Percentiles rank a stretch among this genome's conserved stretches.
Conservation (phyloP, 2,329 filamentous ascomycete species). For the Fusarium nisikadoi region DNA sequence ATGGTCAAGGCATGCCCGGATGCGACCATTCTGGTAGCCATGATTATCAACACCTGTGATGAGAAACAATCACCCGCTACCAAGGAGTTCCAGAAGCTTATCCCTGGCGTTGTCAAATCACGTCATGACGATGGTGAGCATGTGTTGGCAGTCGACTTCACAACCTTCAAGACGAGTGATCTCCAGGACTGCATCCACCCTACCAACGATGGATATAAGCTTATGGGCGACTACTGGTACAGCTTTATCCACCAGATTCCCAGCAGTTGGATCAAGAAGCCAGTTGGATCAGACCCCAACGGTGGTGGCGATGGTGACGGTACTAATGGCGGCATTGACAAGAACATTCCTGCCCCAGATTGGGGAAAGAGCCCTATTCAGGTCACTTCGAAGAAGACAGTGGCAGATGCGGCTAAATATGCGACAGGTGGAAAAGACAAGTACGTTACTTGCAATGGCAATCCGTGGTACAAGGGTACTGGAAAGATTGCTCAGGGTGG, state of each 20-base stretch:
- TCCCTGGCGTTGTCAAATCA: neutral
- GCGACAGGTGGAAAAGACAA: neutral
- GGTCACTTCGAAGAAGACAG: neutral
- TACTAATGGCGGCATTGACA: slow-evolving; percentile 5
- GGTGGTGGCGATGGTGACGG: neutral
- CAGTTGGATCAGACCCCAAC: slow-evolving; percentile 17
- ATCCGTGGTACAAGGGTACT: neutral
- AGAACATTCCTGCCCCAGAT: neutral
- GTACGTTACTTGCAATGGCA: neutral
- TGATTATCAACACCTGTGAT: slow-evolving; percentile 19
- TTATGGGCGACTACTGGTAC: slow-evolving; percentile 40
- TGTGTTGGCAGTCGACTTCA: slow-evolving; percentile 29
- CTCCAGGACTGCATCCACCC: slow-evolving; percentile 41
- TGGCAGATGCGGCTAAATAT: neutral
- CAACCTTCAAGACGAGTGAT: neutral
- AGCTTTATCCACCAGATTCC: slow-evolving; percentile 40
- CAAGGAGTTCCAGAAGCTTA: slow-evolving; percentile 1
- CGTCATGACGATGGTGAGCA: slow-evolving; percentile 7
- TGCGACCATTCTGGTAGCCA: slow-evolving; percentile 18
- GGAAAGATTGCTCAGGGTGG: slow-evolving; percentile 3
- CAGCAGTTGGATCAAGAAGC: slow-evolving; percentile 28
- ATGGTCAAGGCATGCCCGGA: slow-evolving; percentile 19
- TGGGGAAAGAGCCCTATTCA: slow-evolving; percentile 2
- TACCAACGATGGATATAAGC: slow-evolving; percentile 25
- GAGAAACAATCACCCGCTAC: neutral